Evolutionary conservation across 1,284 basidiomycete species (phyloP), one percentile per base, ranked within the genome.

Genomic region (Sporisorium exsertum): DNA sequence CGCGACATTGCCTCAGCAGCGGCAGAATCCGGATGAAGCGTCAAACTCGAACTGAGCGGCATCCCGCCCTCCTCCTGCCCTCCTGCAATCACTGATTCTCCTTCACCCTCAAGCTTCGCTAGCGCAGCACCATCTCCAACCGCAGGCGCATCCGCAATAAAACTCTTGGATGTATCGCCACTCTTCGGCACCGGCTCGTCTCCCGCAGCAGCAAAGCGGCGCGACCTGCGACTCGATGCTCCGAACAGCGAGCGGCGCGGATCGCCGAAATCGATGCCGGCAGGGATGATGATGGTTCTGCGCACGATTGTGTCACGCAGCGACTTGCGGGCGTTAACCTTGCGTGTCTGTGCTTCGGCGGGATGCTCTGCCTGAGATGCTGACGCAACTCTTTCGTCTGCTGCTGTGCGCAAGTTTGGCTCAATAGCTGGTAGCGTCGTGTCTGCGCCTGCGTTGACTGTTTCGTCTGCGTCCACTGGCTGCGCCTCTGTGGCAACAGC

Each of bases 221-320:
- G 63, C 26, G 78, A 80, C 35, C 77, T 80, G 55, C 75, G 78
- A 35, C 46, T 62, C 8, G 78, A 77, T 3, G 78, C 73, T 13
- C 47, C 52, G 6, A 57, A 53, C 15, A 77, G 40, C n/a, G 76
- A 75, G 27, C 74, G 77, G 12, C 72, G 49, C 13, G 71, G 54
- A 16, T 72, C 64, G 32, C 72, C 72, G 40, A 47, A 51, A 18
- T 67, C 58, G 52, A 61, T 35, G 12, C 64, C 73, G 9, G 76
- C 58, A 7, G 81, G 78, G 45, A 82, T 72, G 58, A 82, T 82
- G 72, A 82, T 74, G 47, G 81, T 82, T 12, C 81, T 43, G 9
- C 81, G 78, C 12, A 82, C 73, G 43, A 82, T 74, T 15, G 81
- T 82, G 61, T 82, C 71, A 3, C 81, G 65, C 22, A 73, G 59